Conservation (phyloP, 2,329 filamentous ascomycete genomes). For the Apiospora saccharicola region DNA sequence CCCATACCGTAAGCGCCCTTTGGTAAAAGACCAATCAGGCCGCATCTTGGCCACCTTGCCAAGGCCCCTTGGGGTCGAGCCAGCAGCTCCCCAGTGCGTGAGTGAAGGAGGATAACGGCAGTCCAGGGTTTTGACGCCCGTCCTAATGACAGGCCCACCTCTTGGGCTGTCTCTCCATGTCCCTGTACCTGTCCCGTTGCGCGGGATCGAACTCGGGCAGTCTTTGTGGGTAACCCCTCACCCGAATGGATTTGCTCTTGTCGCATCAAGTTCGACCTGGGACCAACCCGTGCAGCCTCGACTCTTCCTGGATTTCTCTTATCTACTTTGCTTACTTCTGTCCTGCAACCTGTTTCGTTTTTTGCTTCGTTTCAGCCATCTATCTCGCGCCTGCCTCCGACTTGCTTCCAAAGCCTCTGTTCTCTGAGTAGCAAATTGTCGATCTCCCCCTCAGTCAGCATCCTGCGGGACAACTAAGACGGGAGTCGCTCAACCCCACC, state of each 20-base stretch:
- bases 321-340: not conserved
- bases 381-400: not conserved
- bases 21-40: constrained; percentile 12
- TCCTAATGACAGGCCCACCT: constrained; percentile 16
- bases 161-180: constrained; percentile 11
- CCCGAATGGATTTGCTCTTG: constrained; percentile 9
- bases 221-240: constrained; percentile 1
- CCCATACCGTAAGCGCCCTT: constrained; percentile 16
- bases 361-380: constrained; percentile 12
- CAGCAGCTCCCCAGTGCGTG: not conserved
- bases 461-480: not conserved
- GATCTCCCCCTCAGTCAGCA: constrained; percentile 14
- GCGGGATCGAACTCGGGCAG: constrained; percentile 12
- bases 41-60: not conserved
- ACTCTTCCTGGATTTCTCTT: not conserved
- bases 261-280: not conserved
- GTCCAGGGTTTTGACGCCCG: constrained; percentile 17
- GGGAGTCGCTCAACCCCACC: constrained; percentile 24
- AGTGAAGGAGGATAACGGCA: not conserved
- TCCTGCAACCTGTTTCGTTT: constrained; percentile 14
- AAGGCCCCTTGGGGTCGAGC: constrained; percentile 5
- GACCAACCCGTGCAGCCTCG: not conserved
- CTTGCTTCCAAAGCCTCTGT: not conserved
- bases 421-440: not conserved
- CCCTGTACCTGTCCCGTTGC: constrained; percentile 16